Conservation (phyloP, 768 basidiomycete species). For the Termitomyces sp. region DNA sequence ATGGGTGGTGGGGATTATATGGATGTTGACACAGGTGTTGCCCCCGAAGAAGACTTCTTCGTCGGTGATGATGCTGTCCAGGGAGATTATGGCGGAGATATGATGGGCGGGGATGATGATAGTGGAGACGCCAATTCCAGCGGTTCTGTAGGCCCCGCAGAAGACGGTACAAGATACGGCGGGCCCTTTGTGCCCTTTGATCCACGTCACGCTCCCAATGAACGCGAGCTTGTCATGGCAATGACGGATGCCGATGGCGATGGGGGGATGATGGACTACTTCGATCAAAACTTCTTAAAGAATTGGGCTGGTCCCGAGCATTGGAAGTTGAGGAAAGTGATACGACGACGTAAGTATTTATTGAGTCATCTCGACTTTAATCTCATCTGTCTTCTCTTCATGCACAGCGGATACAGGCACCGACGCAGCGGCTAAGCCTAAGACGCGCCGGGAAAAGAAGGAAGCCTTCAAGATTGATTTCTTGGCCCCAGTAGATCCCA, state of each 20-base stretch:
- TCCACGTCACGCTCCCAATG: slow-evolving; percentile 70
- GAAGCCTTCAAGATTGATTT: slow-evolving; percentile 85
- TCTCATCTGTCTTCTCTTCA: not conserved
- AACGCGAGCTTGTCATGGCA: slow-evolving; percentile 81
- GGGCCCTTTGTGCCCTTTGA: slow-evolving; percentile 78
- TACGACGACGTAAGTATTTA: slow-evolving; percentile 64
- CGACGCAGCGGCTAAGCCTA: slow-evolving; percentile 47
- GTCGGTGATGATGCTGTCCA: slow-evolving; percentile 47
- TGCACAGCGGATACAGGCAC: slow-evolving; percentile 29
- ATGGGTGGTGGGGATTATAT: slow-evolving; percentile 1
- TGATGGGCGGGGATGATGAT: slow-evolving; percentile 31
- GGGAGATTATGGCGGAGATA: slow-evolving; percentile 22
- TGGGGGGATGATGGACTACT: slow-evolving; percentile 78
- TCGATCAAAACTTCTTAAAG: slow-evolving; percentile 81
- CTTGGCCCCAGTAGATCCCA: slow-evolving; percentile 46
- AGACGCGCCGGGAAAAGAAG: slow-evolving; percentile 65
- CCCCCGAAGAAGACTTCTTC: slow-evolving; percentile 56
- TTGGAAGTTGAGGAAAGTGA: slow-evolving; percentile 88
- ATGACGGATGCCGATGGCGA: slow-evolving; percentile 64
- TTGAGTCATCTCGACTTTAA: not conserved
- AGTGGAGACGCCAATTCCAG: slow-evolving; percentile 38
- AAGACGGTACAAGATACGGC: slow-evolving; percentile 34
- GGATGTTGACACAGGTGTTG: slow-evolving; percentile 26
- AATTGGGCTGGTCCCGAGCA: slow-evolving; percentile 99
- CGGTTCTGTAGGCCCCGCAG: slow-evolving; percentile 42